Percentiles rank a stretch among this genome's conserved stretches.
phyloP scores from a whole-genome alignment of 805 yeast species.

The Pichia ethanolica region DNA sequence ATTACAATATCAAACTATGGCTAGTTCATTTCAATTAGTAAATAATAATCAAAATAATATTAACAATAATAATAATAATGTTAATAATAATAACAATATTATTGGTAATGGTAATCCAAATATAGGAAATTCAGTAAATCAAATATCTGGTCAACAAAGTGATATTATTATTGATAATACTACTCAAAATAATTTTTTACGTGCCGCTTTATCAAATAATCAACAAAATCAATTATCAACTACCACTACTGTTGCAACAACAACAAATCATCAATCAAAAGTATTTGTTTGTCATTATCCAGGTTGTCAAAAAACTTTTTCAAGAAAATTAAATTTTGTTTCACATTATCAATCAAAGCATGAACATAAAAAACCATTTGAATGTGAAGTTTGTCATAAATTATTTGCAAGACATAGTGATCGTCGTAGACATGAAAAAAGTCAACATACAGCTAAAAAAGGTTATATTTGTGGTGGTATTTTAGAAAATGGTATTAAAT shows the following conservation, averaged over 20 bases:
- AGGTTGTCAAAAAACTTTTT: slow-evolving; percentile 25
- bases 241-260: background rate
- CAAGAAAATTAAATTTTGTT: slow-evolving; percentile 28
- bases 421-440: slow-evolving; percentile 28
- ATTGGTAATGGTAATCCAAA: background rate
- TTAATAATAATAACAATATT: too few relatives aligned
- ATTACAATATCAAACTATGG: background rate
- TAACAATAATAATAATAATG: background rate
- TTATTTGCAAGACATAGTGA: slow-evolving; percentile 30
- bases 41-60: background rate
- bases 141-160: background rate
- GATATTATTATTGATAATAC: background rate
- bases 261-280: slow-evolving; percentile 6
- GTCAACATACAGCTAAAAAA: slow-evolving; percentile 23
- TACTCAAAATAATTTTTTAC: too few relatives aligned
- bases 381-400: slow-evolving; percentile 24
- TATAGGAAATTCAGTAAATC: background rate
- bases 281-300: slow-evolving; percentile 21
- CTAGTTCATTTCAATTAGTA: background rate
- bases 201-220: background rate
- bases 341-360: slow-evolving; percentile 30
- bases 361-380: slow-evolving; percentile 28
- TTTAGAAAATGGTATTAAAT: slow-evolving; percentile 21
- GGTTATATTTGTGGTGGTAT: slow-evolving; percentile 26
- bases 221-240: background rate